Base-by-base conservation (phyloP, 306 rosid genomes). In the Coriaria nepalensis region DNA sequence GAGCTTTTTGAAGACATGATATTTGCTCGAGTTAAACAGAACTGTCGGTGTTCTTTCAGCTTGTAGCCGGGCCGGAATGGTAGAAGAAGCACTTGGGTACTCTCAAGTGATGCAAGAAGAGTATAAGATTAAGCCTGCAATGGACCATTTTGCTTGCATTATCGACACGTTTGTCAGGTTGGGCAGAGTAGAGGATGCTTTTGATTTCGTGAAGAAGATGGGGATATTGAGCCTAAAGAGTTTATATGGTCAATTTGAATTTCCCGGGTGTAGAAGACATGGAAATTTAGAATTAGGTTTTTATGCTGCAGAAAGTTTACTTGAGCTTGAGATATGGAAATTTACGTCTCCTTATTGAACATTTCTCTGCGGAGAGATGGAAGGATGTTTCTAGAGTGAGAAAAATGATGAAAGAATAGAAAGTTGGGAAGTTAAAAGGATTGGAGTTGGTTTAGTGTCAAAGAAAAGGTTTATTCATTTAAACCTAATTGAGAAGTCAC, bases 401-500 rank as follows among this genome's bases (percentile, higher is more conserved):
- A 62, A 73, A 77, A 61, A 40, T 72, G 64, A 90, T 84, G 97
- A 63, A 61, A 73, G 84, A 81, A 33, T 74, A 90, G 69, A 68
- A 67, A 51, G 53, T 77, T 43, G 78, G 66, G 49, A 73, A 78
- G 35, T 55, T 84, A 37, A 58, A 58, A 67, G 41, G 95, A 90
- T 62, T 90, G 83, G 90, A 90, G 97, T 74, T 74, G 95, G 95
- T 78, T 90, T 66, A 78, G 77, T 75, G 74, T 81, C 57, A 81
- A 71, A 56, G 73, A 79, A 44, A 81, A 44, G 76, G 74, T 81
- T 15, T 68, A 74, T 65, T 81, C 85, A 40, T 90, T 90, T 58
- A 56, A 76, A 74, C 75, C 84, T 2, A 74, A 72, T 12, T 12
- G 95, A 77, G 55, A 72, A 68, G 47, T 69, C 70, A 32, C 65